Evolutionary conservation across 345 rosid genomes (phyloP), one percentile per base, ranked within the genome.

Genomic region (Populus simonii): DNA sequence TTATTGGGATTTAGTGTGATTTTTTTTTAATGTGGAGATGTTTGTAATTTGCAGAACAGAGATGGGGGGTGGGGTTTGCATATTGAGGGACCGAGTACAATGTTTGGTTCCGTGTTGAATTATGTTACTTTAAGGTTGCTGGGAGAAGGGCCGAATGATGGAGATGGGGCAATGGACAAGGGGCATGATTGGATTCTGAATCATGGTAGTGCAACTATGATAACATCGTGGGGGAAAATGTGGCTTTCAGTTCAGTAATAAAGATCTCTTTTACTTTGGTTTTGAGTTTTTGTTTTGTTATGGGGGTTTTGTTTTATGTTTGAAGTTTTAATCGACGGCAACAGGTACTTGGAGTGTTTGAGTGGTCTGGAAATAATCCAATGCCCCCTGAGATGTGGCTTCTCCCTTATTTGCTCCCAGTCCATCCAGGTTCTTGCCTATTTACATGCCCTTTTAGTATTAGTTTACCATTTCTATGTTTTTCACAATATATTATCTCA

Each of bases 1-100:
- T 72, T 25, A 33, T 43, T 73, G 36, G 31, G 8, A n/a, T 25
- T 77, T 29, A 43, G 45, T 15, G 2, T 33, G 53, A 23, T 23
- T 31, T 23, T 31, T 53, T 17, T n/a, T 43, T 31, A 43, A 74
- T 65, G 70, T 29, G 17, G 31, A 41, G 47, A 55, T 29, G 15
- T n/a, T 5, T 81, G 68, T 33, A 77, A 74, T 81, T 59, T 89
- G 73, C 92, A 96, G 99, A 96, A 96, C 74, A 83, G 84, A 84
- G 99, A 96, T 79, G 99, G 98, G 36, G 98, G 98, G 11, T 96
- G 99, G 99, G 98, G 99, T 72, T 90, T 96, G 74, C 99, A 96
- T 84, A 96, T 96, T 75, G 99, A 96, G 85, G 98, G 99, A 18
- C 98, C 83, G 6, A 96, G 98, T 89, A 93, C 98, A 22, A 96